A percentile compares a stretch with the other conserved stretches of the same genome.
These are phyloP conservation scores for Globisporangium parvum DNA, from an alignment of 352 stramenopile genomes.

Conservation along the genomic window DNA sequence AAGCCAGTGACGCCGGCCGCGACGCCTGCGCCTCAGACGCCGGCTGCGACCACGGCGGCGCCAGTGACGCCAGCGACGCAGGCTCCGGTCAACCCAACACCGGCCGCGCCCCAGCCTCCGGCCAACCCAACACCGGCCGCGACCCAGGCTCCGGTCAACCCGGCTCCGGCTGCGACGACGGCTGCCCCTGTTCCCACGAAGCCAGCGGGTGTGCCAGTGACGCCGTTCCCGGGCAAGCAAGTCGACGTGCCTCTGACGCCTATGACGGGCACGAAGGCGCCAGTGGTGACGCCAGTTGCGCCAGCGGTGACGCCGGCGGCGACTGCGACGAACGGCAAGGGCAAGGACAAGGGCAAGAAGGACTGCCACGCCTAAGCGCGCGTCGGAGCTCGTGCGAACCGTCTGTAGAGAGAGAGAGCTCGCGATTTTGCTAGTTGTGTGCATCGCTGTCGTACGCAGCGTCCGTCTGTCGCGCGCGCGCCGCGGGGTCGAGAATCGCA, in stretches of 20 bases:
- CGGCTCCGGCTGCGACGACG: neutral
- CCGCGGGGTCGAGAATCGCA: neutral
- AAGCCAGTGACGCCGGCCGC: neutral
- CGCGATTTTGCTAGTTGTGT: conserved; percentile 3
- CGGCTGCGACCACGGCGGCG: neutral
- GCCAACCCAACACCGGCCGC: neutral
- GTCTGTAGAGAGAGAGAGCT: neutral
- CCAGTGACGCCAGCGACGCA: neutral
- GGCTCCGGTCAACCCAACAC: neutral
- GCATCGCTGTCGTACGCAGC: conserved; percentile 1
- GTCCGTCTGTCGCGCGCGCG: neutral
- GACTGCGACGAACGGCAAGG: neutral
- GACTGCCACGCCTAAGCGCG: conserved; percentile 8
- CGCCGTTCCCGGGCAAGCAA: neutral
- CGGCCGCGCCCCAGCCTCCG: neutral
- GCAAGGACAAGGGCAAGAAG: conserved; percentile 3
- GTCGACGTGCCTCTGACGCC: too few species aligned
- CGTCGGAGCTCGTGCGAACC: neutral
- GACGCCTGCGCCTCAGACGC: neutral
- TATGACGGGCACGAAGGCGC: neutral
- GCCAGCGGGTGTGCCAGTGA: neutral
- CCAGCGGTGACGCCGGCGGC: neutral
- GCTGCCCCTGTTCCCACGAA: neutral
- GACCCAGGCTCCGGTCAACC: neutral
- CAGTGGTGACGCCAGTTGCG: neutral